A percentile compares a stretch with the other conserved stretches of the same genome.
phyloP scores from a whole-genome alignment of 2,329 filamentous ascomycete species.

The Colletotrichum somersetense region DNA sequence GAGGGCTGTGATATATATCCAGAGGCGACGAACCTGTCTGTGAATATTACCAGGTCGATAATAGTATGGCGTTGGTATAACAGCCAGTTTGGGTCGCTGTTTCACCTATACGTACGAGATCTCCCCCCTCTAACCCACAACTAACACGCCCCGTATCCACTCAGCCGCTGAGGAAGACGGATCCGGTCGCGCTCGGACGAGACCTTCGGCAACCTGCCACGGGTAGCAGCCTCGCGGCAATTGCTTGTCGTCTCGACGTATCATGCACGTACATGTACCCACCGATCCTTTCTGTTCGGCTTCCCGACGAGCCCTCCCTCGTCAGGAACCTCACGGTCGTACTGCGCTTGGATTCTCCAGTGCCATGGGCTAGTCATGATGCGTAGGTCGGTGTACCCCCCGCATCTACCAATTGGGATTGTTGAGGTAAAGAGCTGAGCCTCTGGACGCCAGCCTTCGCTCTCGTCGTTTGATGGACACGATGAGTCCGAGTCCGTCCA shows the following conservation, averaged over 20 bases:
- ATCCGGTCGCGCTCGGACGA: neutral
- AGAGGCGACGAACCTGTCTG: slow-evolving; percentile 1
- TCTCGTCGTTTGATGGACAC: neutral
- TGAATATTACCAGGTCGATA: slow-evolving; percentile 12
- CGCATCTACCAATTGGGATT: neutral
- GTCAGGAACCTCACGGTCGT: neutral
- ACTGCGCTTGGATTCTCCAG: neutral
- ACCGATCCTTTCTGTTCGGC: neutral
- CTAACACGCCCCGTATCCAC: slow-evolving; percentile 3
- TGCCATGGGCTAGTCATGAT: neutral
- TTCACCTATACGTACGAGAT: slow-evolving; percentile 20
- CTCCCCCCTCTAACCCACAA: neutral
- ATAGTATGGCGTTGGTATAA: neutral
- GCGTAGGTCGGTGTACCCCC: neutral
- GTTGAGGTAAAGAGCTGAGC: neutral
- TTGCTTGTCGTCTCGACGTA: neutral
- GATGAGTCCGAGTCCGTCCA: neutral
- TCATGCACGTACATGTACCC: neutral
- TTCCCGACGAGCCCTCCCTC: neutral
- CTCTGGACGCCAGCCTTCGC: neutral
- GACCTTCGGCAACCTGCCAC: neutral
- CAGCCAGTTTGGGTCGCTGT: slow-evolving; percentile 7
- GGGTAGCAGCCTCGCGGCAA: neutral
- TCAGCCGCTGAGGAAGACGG: neutral
- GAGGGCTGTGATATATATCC: slow-evolving; percentile 19